Base-by-base conservation (phyloP, 2,329 filamentous ascomycete species). In the Colletotrichum tamarilloi region DNA sequence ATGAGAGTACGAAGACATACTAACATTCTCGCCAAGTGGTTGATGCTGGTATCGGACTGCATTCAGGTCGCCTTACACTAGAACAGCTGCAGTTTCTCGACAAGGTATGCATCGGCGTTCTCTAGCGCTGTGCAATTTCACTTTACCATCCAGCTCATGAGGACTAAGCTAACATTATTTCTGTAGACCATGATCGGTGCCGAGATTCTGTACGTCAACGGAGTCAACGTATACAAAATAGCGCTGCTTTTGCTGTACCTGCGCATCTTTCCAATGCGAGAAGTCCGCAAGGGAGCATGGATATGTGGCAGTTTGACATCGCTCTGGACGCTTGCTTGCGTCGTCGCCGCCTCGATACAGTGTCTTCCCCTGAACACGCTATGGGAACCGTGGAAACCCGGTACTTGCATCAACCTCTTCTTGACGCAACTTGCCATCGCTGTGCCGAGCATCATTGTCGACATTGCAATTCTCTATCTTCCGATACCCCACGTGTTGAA, bases 241-340 rank as follows among this genome's bases (percentile, higher is more conserved):
- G 83, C 84, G 1, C 75, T 86, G 11, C 74, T 85, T 4, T 79
- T 83, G 56, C 84, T 87, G 71, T 86, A 86, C 66, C 77, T 84
- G 5, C 79, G 81, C 32, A 83, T 86, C 62, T 86, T 86, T 46
- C 82, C 83, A 0, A 77, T 77, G 0, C 75, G 59, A 3, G 71
- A 57, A 1, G 81, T 84, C 19, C 78, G 79, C 9, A 73, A 52
- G 19, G 71, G 71, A 2, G 71, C 71, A 5, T 62, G 62, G 56
- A 73, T 73, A 14, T 73, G 71, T 5, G 71, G 71, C 12, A 66
- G 71, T 8, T 4, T 73, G 7, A 73, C 71, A 2, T 52, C 56
- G 0, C 19, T 62, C 1, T 73, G 71, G 71, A 73, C 71, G 5
- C 26, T 73, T 8, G 71, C 60, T 28, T 73, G 71, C 28, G 49